phyloP scores from a whole-genome alignment of 495 filamentous ascomycete genomes.

The Podospora sp. region DNA sequence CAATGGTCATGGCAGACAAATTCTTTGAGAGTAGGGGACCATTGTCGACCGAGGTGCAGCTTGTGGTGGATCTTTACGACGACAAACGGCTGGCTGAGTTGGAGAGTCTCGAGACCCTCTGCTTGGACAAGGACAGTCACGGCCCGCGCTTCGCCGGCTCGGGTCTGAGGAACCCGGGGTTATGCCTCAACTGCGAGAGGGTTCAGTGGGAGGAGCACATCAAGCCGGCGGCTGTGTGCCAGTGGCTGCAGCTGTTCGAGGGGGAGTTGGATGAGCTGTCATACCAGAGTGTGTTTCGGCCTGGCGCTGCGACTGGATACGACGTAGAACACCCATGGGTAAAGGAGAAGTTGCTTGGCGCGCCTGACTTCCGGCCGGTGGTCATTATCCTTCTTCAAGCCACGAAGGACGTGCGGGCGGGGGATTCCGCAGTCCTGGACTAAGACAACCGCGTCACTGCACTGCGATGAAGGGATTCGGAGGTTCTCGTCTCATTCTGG shows the following conservation, averaged over 20 bases:
- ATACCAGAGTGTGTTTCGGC: background rate
- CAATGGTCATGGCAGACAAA: background rate
- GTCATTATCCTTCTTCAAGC: slow-evolving; percentile 16
- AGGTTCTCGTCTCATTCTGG: no score
- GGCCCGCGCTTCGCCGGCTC: background rate
- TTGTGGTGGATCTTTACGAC: slow-evolving; percentile 20
- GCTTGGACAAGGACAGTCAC: background rate
- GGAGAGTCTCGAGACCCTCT: background rate
- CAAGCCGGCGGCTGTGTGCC: background rate
- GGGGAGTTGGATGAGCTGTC: slow-evolving; percentile 14
- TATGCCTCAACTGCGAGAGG: slow-evolving; percentile 23
- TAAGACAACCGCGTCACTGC: background rate
- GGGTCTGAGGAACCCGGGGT: slow-evolving; percentile 13
- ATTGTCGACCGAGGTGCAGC: slow-evolving; percentile 9
- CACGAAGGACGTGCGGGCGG: background rate
- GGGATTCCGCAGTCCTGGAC: background rate
- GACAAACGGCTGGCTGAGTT: slow-evolving; percentile 19
- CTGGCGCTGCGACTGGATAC: background rate
- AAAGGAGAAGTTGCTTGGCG: slow-evolving; percentile 17
- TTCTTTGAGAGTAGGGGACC: background rate
- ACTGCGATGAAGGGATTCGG: background rate
- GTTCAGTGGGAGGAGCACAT: slow-evolving; percentile 21
- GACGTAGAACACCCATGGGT: slow-evolving; percentile 17
- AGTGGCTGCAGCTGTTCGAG: slow-evolving; percentile 18
- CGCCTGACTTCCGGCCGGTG: slow-evolving; percentile 20